phyloP scores from a whole-genome alignment of 495 filamentous ascomycete genomes.

The Hyphodiscus hymeniophilus region DNA sequence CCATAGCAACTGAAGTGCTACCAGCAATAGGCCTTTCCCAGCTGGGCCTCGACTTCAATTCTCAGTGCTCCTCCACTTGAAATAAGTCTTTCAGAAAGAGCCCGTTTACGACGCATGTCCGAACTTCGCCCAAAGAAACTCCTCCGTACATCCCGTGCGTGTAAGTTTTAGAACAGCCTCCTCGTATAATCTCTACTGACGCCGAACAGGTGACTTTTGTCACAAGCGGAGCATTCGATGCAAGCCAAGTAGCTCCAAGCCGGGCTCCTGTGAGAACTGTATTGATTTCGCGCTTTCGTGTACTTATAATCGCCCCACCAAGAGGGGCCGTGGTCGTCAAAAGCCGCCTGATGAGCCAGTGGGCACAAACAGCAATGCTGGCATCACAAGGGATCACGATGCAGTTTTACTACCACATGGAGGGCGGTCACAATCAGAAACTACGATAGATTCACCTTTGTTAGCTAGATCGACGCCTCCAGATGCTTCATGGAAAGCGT shows the following conservation, averaged over 20 bases:
- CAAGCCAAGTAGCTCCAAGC: background rate
- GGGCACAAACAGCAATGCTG: background rate
- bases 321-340: slow-evolving; percentile 16
- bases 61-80: no score
- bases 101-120: no score
- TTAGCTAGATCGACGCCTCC: background rate
- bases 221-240: slow-evolving; percentile 14
- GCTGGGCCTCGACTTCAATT: no score
- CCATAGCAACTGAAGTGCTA: no score
- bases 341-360: background rate
- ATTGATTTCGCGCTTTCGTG: slow-evolving; percentile 7
- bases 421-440: background rate
- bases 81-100: no score
- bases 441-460: background rate
- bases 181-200: no score
- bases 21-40: no score
- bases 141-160: slow-evolving; percentile 13
- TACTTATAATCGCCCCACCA: slow-evolving; percentile 12
- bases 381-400: background rate
- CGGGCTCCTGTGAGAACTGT: slow-evolving; percentile 11
- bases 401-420: slow-evolving; percentile 1
- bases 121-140: slow-evolving; percentile 4
- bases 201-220: slow-evolving; percentile 17
- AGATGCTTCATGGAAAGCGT: slow-evolving; percentile 4
- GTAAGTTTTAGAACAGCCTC: no score